Evolutionary conservation across 2,329 filamentous ascomycete species (phyloP).

Genomic region (Cordyceps tenuipes): DNA sequence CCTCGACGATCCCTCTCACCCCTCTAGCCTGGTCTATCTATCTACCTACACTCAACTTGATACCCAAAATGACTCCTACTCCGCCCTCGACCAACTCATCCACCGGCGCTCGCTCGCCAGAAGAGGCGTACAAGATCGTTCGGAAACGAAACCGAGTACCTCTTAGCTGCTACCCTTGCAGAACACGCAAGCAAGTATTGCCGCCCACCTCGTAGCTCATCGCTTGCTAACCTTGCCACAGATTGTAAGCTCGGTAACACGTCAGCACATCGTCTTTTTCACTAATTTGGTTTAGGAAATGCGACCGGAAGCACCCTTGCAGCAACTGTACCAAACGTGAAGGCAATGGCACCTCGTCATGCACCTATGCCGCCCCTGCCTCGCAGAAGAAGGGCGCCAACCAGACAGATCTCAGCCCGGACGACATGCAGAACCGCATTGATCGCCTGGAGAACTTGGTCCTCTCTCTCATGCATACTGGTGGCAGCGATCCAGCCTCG

Average conservation of each 20-base stretch:
- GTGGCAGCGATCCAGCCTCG: constrained; percentile 42
- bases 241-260: constrained; percentile 24
- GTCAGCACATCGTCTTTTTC: not conserved
- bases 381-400: constrained; percentile 66
- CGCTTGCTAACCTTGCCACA: constrained; percentile 21
- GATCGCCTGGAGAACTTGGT: constrained; percentile 90
- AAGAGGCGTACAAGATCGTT: constrained; percentile 79
- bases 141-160: constrained; percentile 88
- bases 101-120: constrained; percentile 67
- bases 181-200: constrained; percentile 71
- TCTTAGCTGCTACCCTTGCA: constrained; percentile 82
- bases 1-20: not conserved
- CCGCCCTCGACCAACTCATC: constrained; percentile 73
- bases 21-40: not conserved
- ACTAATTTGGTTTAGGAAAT: constrained; percentile 58
- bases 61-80: constrained; percentile 57
- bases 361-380: constrained; percentile 70
- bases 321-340: constrained; percentile 92
- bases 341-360: constrained; percentile 69
- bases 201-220: not conserved
- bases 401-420: constrained; percentile 56
- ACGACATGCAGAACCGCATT: constrained; percentile 98
- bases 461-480: constrained; percentile 87
- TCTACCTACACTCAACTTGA: not conserved
- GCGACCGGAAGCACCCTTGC: constrained; percentile 83